Conservation (phyloP, 1,139 yeast genomes). For the Nakaseomyces delphensis region DNA sequence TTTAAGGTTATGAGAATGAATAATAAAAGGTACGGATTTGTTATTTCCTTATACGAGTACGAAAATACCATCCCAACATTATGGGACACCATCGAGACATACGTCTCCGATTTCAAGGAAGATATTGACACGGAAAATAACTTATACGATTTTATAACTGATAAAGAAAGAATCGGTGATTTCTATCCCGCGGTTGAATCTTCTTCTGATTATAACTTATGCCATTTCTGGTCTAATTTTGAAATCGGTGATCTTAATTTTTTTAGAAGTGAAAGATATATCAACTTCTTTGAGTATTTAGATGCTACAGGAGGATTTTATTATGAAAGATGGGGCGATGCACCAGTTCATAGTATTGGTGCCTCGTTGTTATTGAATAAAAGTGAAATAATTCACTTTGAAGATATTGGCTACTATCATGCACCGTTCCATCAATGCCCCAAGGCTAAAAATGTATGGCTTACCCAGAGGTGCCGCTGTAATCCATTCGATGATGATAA, state of each 20-base stretch:
- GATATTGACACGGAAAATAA: conserved; percentile 54
- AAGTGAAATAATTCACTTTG: conserved; percentile 69
- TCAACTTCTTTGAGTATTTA: conserved; percentile 57
- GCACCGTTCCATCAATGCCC: conserved; percentile 79
- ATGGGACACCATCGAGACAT: conserved; percentile 67
- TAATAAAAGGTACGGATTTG: conserved; percentile 78
- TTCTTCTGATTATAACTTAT: conserved; percentile 62
- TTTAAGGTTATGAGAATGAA: conserved; percentile 66
- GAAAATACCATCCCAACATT: conserved; percentile 77
- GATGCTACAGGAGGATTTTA: conserved; percentile 77
- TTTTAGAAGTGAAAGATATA: conserved; percentile 64
- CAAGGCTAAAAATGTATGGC: conserved; percentile 38
- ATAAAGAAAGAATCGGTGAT: conserved; percentile 38
- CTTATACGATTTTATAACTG: conserved; percentile 60
- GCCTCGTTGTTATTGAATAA: conserved; percentile 41
- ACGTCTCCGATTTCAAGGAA: conserved; percentile 52
- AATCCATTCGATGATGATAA: conserved; percentile 34
- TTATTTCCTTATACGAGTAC: conserved; percentile 67
- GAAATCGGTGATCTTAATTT: conserved; percentile 79
- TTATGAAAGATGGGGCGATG: conserved; percentile 97
- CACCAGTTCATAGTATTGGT: conserved; percentile 88
- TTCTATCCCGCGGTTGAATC: conserved; percentile 28
- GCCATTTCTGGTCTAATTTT: conserved; percentile 95
- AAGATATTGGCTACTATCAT: conserved; percentile 80
- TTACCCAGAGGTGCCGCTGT: conserved; percentile 63